Evolutionary conservation across 2,329 filamentous ascomycete species (phyloP).

Genomic region (Thelonectria discophora): DNA sequence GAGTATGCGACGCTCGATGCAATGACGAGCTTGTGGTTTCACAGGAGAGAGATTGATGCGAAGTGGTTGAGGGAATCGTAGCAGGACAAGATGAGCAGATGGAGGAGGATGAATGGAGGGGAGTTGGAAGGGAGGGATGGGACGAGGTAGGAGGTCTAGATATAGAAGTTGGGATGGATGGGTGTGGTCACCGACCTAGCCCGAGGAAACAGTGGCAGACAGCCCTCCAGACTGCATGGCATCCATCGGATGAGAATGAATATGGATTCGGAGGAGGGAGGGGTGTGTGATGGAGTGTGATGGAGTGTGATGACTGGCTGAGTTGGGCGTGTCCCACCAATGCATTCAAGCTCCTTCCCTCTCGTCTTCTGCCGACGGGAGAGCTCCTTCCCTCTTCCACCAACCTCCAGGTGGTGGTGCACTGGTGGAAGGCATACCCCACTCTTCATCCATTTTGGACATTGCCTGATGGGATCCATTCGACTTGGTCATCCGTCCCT

Average conservation of each 20-base stretch:
- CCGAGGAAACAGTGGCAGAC: neutral
- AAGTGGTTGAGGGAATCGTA: neutral
- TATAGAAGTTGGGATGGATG: slow-evolving; percentile 19
- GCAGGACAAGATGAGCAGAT: neutral
- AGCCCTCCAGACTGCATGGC: neutral
- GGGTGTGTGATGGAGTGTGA: neutral
- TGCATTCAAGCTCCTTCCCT: neutral
- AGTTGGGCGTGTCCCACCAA: neutral
- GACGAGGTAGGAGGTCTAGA: slow-evolving; percentile 16
- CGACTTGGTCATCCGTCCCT: slow-evolving; percentile 15
- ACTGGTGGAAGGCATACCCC: neutral
- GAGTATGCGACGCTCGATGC: neutral
- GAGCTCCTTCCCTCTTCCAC: neutral
- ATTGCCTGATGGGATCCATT: slow-evolving; percentile 21
- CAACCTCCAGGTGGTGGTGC: neutral
- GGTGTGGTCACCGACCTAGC: neutral
- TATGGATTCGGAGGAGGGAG: neutral
- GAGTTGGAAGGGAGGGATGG: neutral
- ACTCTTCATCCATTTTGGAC: neutral
- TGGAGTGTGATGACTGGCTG: neutral
- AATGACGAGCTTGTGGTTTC: slow-evolving; percentile 3
- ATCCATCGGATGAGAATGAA: neutral
- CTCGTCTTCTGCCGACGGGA: neutral
- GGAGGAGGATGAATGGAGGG: slow-evolving; percentile 3
- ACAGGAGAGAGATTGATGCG: neutral